These are phyloP conservation scores for Podaxis rugospora DNA, from an alignment of 768 basidiomycete species.

Conservation along the genomic window DNA sequence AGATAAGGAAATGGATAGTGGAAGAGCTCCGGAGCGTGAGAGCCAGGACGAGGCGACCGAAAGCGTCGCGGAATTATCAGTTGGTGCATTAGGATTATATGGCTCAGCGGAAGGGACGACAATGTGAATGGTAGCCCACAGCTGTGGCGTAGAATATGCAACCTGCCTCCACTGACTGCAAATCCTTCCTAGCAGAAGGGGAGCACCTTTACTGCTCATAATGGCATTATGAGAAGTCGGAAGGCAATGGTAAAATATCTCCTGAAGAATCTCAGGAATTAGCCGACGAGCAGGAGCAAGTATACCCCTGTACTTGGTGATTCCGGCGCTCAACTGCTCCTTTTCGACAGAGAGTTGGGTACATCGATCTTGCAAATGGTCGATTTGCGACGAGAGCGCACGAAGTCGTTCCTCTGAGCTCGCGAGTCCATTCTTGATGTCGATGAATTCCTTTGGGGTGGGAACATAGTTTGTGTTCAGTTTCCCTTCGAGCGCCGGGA, in stretches of 20 bases:
- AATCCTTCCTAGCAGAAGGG: conserved; percentile 18
- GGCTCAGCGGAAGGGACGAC: conserved; percentile 7
- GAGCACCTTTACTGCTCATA: conserved; percentile 13
- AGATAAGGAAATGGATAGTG: conserved; percentile 6
- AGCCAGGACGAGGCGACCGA: conserved; percentile 6
- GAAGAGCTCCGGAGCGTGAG: conserved; percentile 8
- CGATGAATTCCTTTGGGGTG: not conserved
- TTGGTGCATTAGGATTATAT: not conserved
- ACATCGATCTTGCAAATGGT: not conserved
- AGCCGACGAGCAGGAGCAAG: conserved; percentile 16
- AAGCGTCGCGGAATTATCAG: not conserved
- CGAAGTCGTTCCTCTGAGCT: not conserved
- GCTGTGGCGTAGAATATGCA: conserved; percentile 16
- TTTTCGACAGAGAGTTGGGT: not conserved
- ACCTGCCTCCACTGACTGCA: conserved; percentile 19
- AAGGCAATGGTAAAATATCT: conserved; percentile 19
- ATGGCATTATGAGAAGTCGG: conserved; percentile 14
- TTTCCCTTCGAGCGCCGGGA: not conserved
- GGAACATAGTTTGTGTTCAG: conserved; percentile 12
- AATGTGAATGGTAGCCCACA: conserved; percentile 21
- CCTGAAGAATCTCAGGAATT: conserved; percentile 15
- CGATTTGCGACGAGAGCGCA: not conserved
- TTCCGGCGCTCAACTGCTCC: not conserved
- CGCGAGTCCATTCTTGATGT: not conserved
- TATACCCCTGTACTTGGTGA: not conserved